Conservation (phyloP, 345 rosid genomes). For the Arabidopsis thaliana region TAIR10.1 NC_003075.7:14082001-14082500, state of each 20-base stretch:
- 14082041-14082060: too few species aligned
- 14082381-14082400: neutral
- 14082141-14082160: constrained; percentile 25
- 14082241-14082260: constrained; percentile 39
- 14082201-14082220: constrained; percentile 38
- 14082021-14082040: neutral
- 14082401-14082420: constrained; percentile 12
- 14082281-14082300: constrained; percentile 77
- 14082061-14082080: too few species aligned
- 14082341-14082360: neutral
- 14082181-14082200: constrained; percentile 56
- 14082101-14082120: constrained; percentile 26
- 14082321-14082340: constrained; percentile 22
- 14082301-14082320: constrained; percentile 16
- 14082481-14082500: constrained; percentile 11
- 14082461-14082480: neutral
- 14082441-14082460: neutral
- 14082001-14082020: neutral
- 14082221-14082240: constrained; percentile 29
- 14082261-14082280: constrained; percentile 38
- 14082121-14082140: neutral
- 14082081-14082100: neutral
- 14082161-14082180: constrained; percentile 8
- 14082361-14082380: neutral
- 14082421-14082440: constrained; percentile 21